Evolutionary conservation across 2,329 filamentous ascomycete genomes (phyloP), one percentile per base, ranked within the genome.

Genomic region (Ceratocystis colombiana): DNA sequence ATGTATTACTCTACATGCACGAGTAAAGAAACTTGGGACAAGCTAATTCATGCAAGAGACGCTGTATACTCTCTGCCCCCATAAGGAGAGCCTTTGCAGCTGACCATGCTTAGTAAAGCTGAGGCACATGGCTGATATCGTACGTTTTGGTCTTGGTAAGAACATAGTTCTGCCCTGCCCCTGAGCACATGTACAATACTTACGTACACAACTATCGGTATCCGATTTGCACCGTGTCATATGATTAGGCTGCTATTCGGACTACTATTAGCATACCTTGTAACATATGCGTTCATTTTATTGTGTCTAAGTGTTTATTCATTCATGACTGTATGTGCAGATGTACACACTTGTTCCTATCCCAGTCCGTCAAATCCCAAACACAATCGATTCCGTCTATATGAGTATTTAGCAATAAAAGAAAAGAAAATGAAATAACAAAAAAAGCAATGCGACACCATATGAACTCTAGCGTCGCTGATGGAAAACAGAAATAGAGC

Each of bases 331-430:
- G 48, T 25, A 25, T 53, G 48, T 53, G 20, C 48, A 53, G 15
- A 53, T 28, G 48, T 53, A 53, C 48, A 28, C 22, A 53, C 20
- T 53, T 53, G 48, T 28, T 53, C 48, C 48, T 53, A 53, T 53
- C 48, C 48, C 48, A 53, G 37, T 41, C 37, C 37, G 37, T 25
- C 48, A 25, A 22, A 15, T 53, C 20, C 46, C 46, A 53, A 53
- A 10, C 48, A 22, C 20, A 53, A 25, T 25, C 48, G 4, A 53
- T 25, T 28, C 48, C 48, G 48, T 28, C 48, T 53, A 53, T 53
- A 53, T 53, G 25, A 53, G 20, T 41, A 41, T 12, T 41, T 12
- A 41, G 37, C 37, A 12, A 10, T 12, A 41, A 41, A 12, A 33
- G 6, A 33, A 33, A 33, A 33, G 37, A 41, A 12, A 53, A 53